These are phyloP conservation scores for Corymbia citriodora DNA, from an alignment of 441 rosid species.

Conservation along the genomic window DNA sequence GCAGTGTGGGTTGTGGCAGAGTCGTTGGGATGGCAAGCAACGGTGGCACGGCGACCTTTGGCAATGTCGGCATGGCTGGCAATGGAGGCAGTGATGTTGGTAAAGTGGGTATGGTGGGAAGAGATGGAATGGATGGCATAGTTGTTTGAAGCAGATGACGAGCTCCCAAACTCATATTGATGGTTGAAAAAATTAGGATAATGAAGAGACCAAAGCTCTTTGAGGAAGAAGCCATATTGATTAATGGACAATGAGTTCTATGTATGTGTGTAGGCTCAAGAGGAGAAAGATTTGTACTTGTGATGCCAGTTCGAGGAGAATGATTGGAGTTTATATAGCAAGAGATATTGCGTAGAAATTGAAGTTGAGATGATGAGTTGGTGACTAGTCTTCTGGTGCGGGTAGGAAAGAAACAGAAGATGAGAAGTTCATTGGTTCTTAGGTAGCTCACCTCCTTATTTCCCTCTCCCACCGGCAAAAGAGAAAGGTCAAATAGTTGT, in stretches of 20 bases:
- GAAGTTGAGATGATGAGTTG: background rate
- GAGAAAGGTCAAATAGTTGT: background rate
- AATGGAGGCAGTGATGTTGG: background rate
- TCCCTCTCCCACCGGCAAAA: background rate
- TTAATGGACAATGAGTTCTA: background rate
- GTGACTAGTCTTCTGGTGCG: background rate
- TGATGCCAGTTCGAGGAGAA: background rate
- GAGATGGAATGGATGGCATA: background rate
- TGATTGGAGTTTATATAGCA: background rate
- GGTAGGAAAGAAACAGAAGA: background rate
- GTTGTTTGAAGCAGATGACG: background rate
- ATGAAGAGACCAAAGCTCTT: background rate
- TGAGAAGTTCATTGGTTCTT: background rate
- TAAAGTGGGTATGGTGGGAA: background rate
- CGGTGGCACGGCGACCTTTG: background rate
- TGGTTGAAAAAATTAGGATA: background rate
- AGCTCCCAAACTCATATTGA: background rate
- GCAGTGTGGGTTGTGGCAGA: background rate
- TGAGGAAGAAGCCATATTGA: background rate
- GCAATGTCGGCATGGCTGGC: background rate
- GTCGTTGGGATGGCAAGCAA: background rate
- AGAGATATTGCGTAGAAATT: background rate
- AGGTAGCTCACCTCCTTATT: background rate
- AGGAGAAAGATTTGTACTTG: background rate
- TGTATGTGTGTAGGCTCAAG: background rate